Conservation (phyloP, 164 flowering plant species). For the Magnolia sinica region DNA sequence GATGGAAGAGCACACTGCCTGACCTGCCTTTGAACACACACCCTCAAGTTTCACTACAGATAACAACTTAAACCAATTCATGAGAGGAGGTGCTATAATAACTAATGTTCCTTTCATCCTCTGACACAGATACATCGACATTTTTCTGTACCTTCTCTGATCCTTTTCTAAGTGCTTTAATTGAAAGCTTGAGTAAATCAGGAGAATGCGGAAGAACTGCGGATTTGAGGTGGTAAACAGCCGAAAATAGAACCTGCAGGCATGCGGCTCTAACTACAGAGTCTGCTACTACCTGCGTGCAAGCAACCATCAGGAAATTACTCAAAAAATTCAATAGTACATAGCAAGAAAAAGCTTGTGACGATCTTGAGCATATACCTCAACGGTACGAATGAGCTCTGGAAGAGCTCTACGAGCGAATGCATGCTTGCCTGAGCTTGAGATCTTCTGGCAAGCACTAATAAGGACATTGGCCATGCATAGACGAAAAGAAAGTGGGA, state of each 20-base stretch:
- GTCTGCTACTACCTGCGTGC: conserved; percentile 35
- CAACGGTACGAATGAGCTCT: conserved; percentile 37
- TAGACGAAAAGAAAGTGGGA: conserved; percentile 53
- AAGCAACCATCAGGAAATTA: background rate
- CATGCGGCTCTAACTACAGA: conserved; percentile 75
- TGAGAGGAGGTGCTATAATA: background rate
- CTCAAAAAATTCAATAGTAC: background rate
- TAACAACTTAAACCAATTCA: background rate
- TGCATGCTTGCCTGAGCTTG: conserved; percentile 44
- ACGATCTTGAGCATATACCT: conserved; percentile 33
- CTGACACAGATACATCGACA: background rate
- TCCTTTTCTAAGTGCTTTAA: conserved; percentile 51
- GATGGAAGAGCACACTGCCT: no score
- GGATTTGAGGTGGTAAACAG: conserved; percentile 73
- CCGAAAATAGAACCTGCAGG: conserved; percentile 73
- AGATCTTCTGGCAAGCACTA: conserved; percentile 79
- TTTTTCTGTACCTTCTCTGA: conserved; percentile 51
- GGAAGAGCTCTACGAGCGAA: conserved; percentile 51
- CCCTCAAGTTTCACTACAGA: background rate
- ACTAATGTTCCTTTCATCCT: background rate
- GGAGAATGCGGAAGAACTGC: conserved; percentile 54
- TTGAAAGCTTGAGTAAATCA: conserved; percentile 53
- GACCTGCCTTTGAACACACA: background rate
- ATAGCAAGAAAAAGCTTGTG: background rate
- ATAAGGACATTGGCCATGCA: conserved; percentile 95